phyloP scores from a whole-genome alignment of 208 protist species.

The Angomonas ambiguus region DNA sequence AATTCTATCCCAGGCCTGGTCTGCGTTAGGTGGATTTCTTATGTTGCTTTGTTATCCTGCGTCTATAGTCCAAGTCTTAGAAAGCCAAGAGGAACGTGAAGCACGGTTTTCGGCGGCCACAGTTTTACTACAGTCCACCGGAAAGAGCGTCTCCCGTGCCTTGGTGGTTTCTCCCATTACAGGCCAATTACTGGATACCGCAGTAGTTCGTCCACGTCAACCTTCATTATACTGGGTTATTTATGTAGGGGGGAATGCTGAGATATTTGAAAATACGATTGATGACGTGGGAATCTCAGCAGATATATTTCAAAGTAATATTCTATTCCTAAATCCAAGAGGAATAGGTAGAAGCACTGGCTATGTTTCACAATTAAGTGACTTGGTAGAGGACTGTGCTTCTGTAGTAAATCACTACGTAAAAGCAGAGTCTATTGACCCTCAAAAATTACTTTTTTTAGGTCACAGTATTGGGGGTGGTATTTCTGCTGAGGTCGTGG shows the following conservation, averaged over 20 bases:
- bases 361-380: constrained; percentile 35
- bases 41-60: constrained; percentile 61
- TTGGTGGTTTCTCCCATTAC: constrained; percentile 16
- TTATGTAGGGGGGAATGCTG: constrained; percentile 80
- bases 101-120: constrained; percentile 15
- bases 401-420: constrained; percentile 36
- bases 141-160: constrained; percentile 19
- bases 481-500: constrained; percentile 46
- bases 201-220: constrained; percentile 30
- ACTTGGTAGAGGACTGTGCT: constrained; percentile 58
- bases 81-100: constrained; percentile 33
- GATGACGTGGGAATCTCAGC: constrained; percentile 25
- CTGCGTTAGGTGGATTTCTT: constrained; percentile 32
- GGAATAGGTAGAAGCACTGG: constrained; percentile 71
- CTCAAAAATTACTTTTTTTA: constrained; percentile 48
- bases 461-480: constrained; percentile 84
- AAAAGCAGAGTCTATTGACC: constrained; percentile 29
- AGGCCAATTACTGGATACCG: constrained; percentile 40
- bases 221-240: constrained; percentile 51
- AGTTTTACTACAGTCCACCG: constrained; percentile 15
- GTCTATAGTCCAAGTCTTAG: constrained; percentile 31
- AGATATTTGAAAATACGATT: constrained; percentile 61
- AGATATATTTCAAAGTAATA: constrained; percentile 45
- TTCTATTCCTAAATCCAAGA: constrained; percentile 74
- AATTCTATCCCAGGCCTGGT: constrained; percentile 43